These are phyloP conservation scores for Psidium friedrichsthalianum DNA, from an alignment of 345 rosid genomes.

Conservation along the genomic window DNA sequence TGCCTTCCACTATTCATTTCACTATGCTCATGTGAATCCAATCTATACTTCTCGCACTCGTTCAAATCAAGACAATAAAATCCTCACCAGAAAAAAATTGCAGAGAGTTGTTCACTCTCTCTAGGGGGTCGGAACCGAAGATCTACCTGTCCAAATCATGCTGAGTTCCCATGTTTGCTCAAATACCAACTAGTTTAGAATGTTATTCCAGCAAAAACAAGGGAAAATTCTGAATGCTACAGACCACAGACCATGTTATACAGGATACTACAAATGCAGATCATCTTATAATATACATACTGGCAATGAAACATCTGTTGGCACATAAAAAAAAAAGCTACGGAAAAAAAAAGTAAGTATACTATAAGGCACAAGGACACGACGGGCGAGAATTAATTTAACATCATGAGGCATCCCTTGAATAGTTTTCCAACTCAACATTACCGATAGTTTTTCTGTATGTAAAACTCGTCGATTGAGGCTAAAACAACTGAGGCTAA, in stretches of 20 bases:
- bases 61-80: not conserved
- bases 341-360: not conserved
- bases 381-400: not conserved
- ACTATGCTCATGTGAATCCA: not conserved
- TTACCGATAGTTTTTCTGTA: not conserved
- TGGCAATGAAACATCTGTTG: not conserved
- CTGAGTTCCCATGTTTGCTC: not conserved
- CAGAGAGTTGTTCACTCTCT: not conserved
- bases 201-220: not conserved
- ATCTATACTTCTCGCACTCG: accelerated
- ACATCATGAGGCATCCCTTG: not conserved
- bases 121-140: not conserved
- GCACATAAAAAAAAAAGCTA: not conserved
- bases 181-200: not conserved
- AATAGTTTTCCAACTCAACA: not conserved
- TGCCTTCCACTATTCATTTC: not conserved
- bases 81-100: not conserved
- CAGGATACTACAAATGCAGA: not conserved
- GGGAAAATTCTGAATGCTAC: not conserved
- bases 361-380: not conserved
- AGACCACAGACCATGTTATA: not conserved
- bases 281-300: not conserved
- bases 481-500: not conserved
- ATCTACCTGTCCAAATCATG: not conserved
- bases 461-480: not conserved